A percentile compares a stretch with the other conserved stretches of the same genome.
These are phyloP conservation scores for Phylloporus rhodoxanthus DNA, from an alignment of 768 basidiomycete genomes.

Conservation along the genomic window DNA sequence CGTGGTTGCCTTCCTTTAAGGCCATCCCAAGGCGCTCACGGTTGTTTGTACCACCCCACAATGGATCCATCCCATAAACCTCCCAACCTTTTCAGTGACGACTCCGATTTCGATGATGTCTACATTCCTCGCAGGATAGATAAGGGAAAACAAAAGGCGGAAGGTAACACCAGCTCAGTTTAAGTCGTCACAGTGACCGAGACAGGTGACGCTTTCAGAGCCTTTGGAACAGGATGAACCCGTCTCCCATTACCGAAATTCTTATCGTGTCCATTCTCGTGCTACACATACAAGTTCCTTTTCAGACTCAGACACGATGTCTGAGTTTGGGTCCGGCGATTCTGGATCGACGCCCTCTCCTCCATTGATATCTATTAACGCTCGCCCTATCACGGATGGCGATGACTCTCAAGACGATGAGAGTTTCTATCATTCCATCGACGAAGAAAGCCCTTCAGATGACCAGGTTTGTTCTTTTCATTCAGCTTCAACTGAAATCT, in stretches of 20 bases:
- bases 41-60: neutral
- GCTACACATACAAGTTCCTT: neutral
- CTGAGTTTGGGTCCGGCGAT: neutral
- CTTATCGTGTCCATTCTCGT: neutral
- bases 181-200: neutral
- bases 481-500: neutral
- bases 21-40: neutral
- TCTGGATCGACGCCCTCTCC: constrained; percentile 7
- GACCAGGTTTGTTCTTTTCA: constrained; percentile 9
- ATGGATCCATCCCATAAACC: constrained; percentile 11
- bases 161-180: constrained; percentile 5
- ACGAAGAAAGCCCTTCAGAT: constrained; percentile 2
- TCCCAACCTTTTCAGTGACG: constrained; percentile 7
- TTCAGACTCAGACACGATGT: constrained; percentile 8
- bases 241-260: neutral
- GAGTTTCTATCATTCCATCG: constrained; percentile 13
- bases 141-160: constrained; percentile 19
- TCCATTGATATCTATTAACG: neutral
- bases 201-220: neutral
- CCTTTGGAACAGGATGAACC: neutral
- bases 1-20: constrained; percentile 10
- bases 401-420: constrained; percentile 5
- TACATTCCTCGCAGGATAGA: constrained; percentile 7
- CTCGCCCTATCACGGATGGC: neutral
- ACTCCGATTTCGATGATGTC: neutral